Percentiles rank a stretch among this genome's conserved stretches.
These are phyloP conservation scores for Rhizoclosmatium sp. DNA, from an alignment of 192 early-diverging fungal genomes.

Conservation along the genomic window DNA sequence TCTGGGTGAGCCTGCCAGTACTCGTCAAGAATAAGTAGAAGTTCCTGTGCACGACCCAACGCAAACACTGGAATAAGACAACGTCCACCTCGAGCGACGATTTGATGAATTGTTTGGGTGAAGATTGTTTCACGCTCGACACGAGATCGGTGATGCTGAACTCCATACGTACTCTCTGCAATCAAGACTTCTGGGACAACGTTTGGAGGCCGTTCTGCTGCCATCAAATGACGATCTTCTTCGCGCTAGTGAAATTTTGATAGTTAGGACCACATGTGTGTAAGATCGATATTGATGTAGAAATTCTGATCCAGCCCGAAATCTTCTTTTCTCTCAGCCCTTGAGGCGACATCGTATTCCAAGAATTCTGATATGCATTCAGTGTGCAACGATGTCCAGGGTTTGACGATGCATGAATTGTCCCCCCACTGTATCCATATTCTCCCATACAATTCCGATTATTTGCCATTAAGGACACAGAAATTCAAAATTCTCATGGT, in stretches of 20 bases:
- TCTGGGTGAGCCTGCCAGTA: constrained; percentile 89
- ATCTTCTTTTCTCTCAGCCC: too few species aligned
- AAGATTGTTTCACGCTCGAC: constrained; percentile 90
- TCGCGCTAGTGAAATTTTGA: constrained; percentile 65
- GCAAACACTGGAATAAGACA: constrained; percentile 97
- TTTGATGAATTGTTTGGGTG: constrained; percentile 70
- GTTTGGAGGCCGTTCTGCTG: constrained; percentile 87
- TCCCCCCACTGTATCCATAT: too few species aligned
- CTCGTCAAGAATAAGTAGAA: constrained; percentile 96
- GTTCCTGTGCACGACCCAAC: constrained; percentile 95
- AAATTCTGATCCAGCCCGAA: too few species aligned
- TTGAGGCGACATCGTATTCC: not conserved
- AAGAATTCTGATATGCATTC: not conserved
- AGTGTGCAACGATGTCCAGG: too few species aligned
- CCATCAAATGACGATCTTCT: constrained; percentile 98
- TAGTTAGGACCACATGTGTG: not conserved
- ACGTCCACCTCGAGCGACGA: constrained; percentile 77
- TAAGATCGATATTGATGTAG: too few species aligned
- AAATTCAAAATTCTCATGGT: too few species aligned
- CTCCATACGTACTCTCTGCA: constrained; percentile 95
- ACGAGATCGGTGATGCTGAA: constrained; percentile 96
- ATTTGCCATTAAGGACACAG: too few species aligned
- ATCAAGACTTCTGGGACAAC: constrained; percentile 91
- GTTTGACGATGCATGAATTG: too few species aligned
- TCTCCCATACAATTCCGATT: too few species aligned